These are phyloP conservation scores for Besnoitia besnoiti DNA, from an alignment of 169 alveolate genomes.

Conservation along the genomic window DNA sequence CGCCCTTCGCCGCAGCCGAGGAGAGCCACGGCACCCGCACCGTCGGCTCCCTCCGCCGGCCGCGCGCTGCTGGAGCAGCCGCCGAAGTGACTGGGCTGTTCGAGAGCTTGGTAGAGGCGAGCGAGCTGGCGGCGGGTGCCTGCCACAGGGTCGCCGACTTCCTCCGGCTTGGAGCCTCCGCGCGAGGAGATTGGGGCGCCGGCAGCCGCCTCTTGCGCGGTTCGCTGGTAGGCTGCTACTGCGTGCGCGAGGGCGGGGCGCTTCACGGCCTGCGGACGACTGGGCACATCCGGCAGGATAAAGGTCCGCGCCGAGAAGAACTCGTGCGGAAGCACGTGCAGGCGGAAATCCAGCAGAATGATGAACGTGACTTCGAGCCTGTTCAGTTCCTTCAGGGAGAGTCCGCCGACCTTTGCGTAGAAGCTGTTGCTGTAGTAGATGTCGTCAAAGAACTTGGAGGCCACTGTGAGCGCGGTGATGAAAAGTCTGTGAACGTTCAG, in stretches of 20 bases:
- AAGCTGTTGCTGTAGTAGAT: constrained; percentile 76
- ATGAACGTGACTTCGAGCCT: constrained; percentile 78
- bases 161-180: neutral
- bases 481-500: constrained; percentile 79
- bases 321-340: constrained; percentile 75
- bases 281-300: neutral
- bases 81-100: neutral
- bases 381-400: constrained; percentile 78
- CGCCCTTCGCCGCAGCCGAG: too few relatives aligned
- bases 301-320: constrained; percentile 32
- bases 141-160: neutral
- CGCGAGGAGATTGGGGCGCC: neutral
- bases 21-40: too few relatives aligned
- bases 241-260: neutral
- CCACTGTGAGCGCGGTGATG: constrained; percentile 77
- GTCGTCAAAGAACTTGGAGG: constrained; percentile 83
- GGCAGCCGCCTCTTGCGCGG: neutral
- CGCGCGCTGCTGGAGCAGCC: too few relatives aligned
- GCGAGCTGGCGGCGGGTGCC: neutral
- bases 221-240: too few relatives aligned
- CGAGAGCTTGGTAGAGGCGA: neutral
- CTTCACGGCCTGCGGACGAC: neutral
- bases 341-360: constrained; percentile 74
- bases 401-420: constrained; percentile 82
- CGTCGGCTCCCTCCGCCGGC: too few relatives aligned